phyloP scores from a whole-genome alignment of 352 stramenopile genomes.

The Globisporangium nodosum region DNA sequence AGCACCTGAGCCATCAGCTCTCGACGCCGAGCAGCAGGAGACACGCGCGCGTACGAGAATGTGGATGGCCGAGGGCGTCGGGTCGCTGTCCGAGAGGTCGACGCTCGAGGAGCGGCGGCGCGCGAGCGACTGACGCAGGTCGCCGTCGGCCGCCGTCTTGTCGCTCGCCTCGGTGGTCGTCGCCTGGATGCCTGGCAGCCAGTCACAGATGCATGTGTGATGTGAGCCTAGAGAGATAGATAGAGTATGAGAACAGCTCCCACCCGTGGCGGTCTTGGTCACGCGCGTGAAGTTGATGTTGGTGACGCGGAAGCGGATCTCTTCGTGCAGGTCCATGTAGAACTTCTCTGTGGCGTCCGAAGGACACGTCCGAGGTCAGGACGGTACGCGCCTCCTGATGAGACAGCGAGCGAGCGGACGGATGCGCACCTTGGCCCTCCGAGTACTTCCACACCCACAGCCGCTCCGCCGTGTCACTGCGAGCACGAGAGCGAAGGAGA shows the following conservation, averaged over 20 bases:
- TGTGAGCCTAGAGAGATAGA: background rate
- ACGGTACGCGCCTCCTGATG: too few relatives aligned
- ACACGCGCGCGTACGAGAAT: constrained; percentile 48
- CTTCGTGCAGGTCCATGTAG: constrained; percentile 86
- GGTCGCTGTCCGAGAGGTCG: constrained; percentile 78
- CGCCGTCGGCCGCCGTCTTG: constrained; percentile 38
- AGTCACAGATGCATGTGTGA: background rate
- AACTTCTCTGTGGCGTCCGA: constrained; percentile 52
- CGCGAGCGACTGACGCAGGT: constrained; percentile 69
- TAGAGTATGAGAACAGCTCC: background rate
- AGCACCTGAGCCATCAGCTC: background rate
- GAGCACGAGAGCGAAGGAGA: constrained; percentile 1
- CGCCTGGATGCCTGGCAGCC: constrained; percentile 62
- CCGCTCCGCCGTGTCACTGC: constrained; percentile 65
- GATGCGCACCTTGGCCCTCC: constrained; percentile 48
- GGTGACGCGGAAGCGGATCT: constrained; percentile 83
- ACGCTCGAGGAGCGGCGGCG: constrained; percentile 77
- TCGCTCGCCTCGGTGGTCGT: constrained; percentile 81
- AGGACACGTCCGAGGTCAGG: background rate
- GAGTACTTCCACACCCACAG: constrained; percentile 88
- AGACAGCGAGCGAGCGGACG: background rate
- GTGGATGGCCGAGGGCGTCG: constrained; percentile 76
- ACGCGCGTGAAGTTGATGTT: constrained; percentile 89
- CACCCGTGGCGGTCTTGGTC: constrained; percentile 79
- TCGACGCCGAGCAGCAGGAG: background rate